Base-by-base conservation (phyloP, 169 alveolate species). In the Cryptosporidium parvum region DNA sequence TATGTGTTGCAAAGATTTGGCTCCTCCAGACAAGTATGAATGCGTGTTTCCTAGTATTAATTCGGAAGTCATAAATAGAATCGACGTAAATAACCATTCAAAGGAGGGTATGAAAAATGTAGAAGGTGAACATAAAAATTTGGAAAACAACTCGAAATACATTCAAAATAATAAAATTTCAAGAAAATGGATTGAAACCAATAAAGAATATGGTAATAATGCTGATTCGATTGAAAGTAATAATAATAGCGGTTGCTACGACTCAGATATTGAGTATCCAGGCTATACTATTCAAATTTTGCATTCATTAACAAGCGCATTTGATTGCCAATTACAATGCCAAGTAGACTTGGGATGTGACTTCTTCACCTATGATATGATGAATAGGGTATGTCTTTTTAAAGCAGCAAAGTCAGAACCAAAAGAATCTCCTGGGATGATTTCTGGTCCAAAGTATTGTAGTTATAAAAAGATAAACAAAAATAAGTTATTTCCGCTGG, bases 1-100 rank as follows among this genome's bases (percentile, higher is more conserved):
- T 39, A 86, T 92, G 65, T 91, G 93, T 65, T 91, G 93, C 65
- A 91, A 91, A 52, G 93, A 91, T 23, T 33, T 91, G 18, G 91
- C 87, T 68, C 93, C 93, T 18, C 93, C 93, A 7, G 92, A 91
- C 35, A 70, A 92, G 37, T 91, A 86, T 21, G 89, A 85, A 37
- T 91, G 93, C 31, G 35, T 23, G n/a, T n/a, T 73, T 21, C 89
- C 89, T 12, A 70, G 2, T 10, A 21, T 42, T 70, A 42, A 31
- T 14, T 23, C 29, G 44, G 65, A 48, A 5, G 67, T 5, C 2
- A 16, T n/a, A 9, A 70, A 44, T 70, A n/a, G 5, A 70, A n/a
- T 62, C 0, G 70, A 31, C 21, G 7, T 37, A 53, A 68, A 58
- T 51, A 31, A 53, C 8, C 16, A 53, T 2, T 33, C 26, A 8